A percentile compares a stretch with the other conserved stretches of the same genome.
Conservation (phyloP, 257 asterid species). For the Nicotiana noctiflora region DNA sequence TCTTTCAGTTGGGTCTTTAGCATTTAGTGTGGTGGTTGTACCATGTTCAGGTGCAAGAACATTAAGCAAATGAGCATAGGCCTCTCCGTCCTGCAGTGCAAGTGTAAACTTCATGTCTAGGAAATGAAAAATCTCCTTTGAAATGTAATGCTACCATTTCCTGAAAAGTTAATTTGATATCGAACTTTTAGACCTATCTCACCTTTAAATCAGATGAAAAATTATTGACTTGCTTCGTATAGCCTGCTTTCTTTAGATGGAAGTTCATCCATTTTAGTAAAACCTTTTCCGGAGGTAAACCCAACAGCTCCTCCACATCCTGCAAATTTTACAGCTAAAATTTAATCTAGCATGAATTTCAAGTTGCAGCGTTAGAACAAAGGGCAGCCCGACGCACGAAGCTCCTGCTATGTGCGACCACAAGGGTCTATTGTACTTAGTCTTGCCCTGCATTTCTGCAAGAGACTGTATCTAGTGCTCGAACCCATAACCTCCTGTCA, state of each 20-base stretch:
- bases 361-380: not conserved
- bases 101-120: not conserved
- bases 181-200: constrained; percentile 1
- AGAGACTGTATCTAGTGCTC: too few species aligned
- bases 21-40: constrained; percentile 47
- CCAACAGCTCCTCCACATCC: constrained; percentile 88
- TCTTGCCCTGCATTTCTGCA: too few species aligned
- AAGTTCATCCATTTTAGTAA: constrained; percentile 94
- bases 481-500: too few species aligned
- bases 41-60: constrained; percentile 90
- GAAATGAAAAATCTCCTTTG: not conserved
- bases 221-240: constrained; percentile 57
- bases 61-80: constrained; percentile 88
- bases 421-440: too few species aligned
- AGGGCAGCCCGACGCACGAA: too few species aligned
- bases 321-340: constrained; percentile 20
- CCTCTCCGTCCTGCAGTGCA: constrained; percentile 76
- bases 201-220: constrained; percentile 96
- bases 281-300: constrained; percentile 74
- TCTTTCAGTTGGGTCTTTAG: constrained; percentile 80
- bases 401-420: too few species aligned
- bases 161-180: not conserved
- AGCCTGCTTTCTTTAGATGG: constrained; percentile 83
- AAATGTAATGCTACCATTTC: not conserved
- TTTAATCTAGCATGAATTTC: not conserved